A percentile compares a stretch with the other conserved stretches of the same genome.
These are phyloP conservation scores for Cryptosporidium sp. DNA, from an alignment of 169 alveolate genomes.

Conservation along the genomic window DNA sequence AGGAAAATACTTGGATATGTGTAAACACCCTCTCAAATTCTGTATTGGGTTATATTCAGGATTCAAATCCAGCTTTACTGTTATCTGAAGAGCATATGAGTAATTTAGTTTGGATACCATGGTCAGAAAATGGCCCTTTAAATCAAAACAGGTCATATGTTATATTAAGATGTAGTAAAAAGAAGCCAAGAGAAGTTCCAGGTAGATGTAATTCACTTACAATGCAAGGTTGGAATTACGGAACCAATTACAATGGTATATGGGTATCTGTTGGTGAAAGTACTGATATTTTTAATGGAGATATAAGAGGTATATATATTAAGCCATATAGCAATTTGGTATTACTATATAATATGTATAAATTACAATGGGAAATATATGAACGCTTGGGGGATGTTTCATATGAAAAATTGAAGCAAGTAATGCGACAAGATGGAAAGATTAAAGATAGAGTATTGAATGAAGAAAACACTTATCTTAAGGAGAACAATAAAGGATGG, in stretches of 20 bases:
- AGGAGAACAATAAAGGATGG: conserved; percentile 25
- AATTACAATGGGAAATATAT: conserved; percentile 68
- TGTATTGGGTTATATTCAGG: conserved; percentile 63
- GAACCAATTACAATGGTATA: conserved; percentile 54
- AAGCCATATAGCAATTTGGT: conserved; percentile 64
- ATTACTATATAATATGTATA: conserved; percentile 32
- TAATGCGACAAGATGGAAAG: conserved; percentile 17
- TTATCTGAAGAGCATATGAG: conserved; percentile 1
- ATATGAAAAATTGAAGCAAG: neutral
- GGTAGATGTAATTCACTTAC: conserved; percentile 32
- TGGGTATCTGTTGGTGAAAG: conserved; percentile 58
- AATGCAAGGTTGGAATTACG: conserved; percentile 72
- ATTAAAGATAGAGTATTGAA: conserved; percentile 46
- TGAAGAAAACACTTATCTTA: conserved; percentile 4
- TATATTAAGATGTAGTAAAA: neutral
- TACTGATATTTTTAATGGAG: conserved; percentile 59
- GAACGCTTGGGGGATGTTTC: conserved; percentile 41
- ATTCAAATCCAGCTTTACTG: conserved; percentile 36
- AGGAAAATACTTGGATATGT: conserved; percentile 66
- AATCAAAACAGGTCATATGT: conserved; percentile 17
- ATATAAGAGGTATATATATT: conserved; percentile 31
- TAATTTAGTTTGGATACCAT: conserved; percentile 54
- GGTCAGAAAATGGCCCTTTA: conserved; percentile 27
- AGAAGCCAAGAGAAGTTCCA: neutral
- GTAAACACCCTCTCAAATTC: conserved; percentile 27